phyloP scores from a whole-genome alignment of 2,329 filamentous ascomycete species.

The Exophiala aquamarina region DNA sequence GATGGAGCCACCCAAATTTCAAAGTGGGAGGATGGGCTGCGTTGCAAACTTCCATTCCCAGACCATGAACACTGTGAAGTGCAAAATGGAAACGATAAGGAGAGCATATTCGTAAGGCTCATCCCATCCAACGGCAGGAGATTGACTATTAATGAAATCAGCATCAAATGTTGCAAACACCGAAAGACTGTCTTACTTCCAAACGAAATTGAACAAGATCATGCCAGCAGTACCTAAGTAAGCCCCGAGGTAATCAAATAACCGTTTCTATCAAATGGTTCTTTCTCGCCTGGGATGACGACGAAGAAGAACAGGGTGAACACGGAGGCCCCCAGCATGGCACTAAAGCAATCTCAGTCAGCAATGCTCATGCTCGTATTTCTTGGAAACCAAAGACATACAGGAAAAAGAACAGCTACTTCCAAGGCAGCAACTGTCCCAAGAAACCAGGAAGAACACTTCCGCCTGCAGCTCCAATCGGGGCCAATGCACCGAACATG shows the following conservation, averaged over 20 bases:
- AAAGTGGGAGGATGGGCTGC: constrained; percentile 49
- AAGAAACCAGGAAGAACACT: no score
- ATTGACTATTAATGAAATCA: no score
- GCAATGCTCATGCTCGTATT: not conserved
- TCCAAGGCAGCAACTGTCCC: constrained; percentile 42
- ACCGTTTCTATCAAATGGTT: constrained; percentile 37
- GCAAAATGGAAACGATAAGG: constrained; percentile 38
- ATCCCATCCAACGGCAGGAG: constrained; percentile 48
- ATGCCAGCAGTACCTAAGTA: constrained; percentile 41
- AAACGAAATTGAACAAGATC: constrained; percentile 53
- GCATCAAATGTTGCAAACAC: no score
- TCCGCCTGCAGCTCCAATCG: no score
- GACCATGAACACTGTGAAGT: constrained; percentile 35
- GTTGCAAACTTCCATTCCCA: constrained; percentile 45
- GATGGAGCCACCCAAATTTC: constrained; percentile 47
- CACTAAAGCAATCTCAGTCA: constrained; percentile 12
- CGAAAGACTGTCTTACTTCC: constrained; percentile 44
- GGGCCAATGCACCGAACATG: no score
- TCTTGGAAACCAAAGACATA: constrained; percentile 24
- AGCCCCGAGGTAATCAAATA: constrained; percentile 43
- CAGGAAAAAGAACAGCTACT: constrained; percentile 43
- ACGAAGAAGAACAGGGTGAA: constrained; percentile 31
- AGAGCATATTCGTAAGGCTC: constrained; percentile 43
- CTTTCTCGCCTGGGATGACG: constrained; percentile 30
- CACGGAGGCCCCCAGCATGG: constrained; percentile 27